Evolutionary conservation across 495 filamentous ascomycete genomes (phyloP), one percentile per base, ranked within the genome.

Genomic region (Penicillium crystallinum): DNA sequence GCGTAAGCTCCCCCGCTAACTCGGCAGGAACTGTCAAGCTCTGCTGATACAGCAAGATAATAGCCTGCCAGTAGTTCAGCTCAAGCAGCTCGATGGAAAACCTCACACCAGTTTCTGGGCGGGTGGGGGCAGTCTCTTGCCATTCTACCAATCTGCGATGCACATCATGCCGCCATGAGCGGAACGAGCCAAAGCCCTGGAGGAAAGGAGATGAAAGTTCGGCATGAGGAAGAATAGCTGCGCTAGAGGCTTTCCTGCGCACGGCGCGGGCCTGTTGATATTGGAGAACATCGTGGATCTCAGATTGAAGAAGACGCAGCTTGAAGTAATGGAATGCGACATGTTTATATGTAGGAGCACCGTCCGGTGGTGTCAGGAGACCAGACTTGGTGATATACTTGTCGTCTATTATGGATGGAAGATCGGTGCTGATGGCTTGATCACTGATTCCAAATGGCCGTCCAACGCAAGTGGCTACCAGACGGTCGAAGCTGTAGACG

Each of bases 41-140:
- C 60, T 96, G 92, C 48, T 91, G 79, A 66, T 97, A 97, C 3
- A 97, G 80, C 89, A 95, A 88, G 56, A 97, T 95, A 47, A 97
- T 82, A n/a, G 90, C 88, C 67, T 97, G 92, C 90, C 91, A 97
- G 65, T 97, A 97, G 63, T 97, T 97, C 42, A 97, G 69, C 53
- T 96, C 89, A 6, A 97, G 73, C 56, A 97, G 91, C 42, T 95
- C 83, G 8, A 86, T 81, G 5, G 85, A 87, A 66, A 97, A 97
- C 7, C 81, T 79, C 19, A 97, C 92, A 8, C 91, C 91, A 0
- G 86, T 95, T 25, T 95, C 84, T 18, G 79, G 64, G 54, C 84
- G 86, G 2, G 75, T 83, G 1, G 92, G 92, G 2, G 90, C 86
- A 34, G 83, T 80, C 39, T 86, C 83, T 54, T 92, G 91, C 92